A percentile compares a stretch with the other conserved stretches of the same genome.
Conservation (phyloP, 495 filamentous ascomycete species). For the Venustampulla echinocandica region DNA sequence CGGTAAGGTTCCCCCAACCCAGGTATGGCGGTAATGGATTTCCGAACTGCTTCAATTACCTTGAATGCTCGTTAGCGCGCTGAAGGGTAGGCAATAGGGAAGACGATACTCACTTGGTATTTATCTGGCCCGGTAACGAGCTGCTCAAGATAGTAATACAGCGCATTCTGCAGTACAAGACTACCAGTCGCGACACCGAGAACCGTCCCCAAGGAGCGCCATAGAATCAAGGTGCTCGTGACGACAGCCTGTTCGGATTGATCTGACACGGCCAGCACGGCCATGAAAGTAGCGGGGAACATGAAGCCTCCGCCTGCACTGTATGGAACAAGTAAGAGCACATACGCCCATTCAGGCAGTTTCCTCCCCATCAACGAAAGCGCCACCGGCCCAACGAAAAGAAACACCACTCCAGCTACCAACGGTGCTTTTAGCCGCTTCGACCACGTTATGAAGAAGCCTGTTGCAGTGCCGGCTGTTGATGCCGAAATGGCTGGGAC, state of each 20-base stretch:
- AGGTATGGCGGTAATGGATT: constrained; percentile 32
- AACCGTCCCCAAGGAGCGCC: constrained; percentile 59
- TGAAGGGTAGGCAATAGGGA: neutral
- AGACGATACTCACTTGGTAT: constrained; percentile 29
- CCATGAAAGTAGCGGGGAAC: constrained; percentile 56
- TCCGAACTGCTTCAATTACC: constrained; percentile 24
- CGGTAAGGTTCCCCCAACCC: constrained; percentile 24
- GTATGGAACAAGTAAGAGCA: constrained; percentile 52
- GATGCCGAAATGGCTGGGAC: constrained; percentile 51
- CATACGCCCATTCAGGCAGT: constrained; percentile 49
- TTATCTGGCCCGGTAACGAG: constrained; percentile 48
- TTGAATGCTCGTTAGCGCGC: constrained; percentile 4
- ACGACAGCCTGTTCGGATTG: constrained; percentile 69
- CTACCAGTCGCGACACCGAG: constrained; percentile 64
- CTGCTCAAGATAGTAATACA: constrained; percentile 48
- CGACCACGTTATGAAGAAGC: constrained; percentile 61
- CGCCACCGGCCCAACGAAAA: constrained; percentile 45
- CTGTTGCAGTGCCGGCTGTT: constrained; percentile 50
- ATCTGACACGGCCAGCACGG: constrained; percentile 55
- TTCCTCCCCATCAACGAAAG: constrained; percentile 39
- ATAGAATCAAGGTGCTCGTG: constrained; percentile 60
- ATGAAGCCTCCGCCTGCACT: constrained; percentile 58
- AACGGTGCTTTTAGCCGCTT: constrained; percentile 56
- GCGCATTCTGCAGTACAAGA: constrained; percentile 65
- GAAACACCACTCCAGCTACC: constrained; percentile 44